phyloP scores from a whole-genome alignment of 805 yeast species.

The Zygosaccharomyces kombuchaensis region DNA sequence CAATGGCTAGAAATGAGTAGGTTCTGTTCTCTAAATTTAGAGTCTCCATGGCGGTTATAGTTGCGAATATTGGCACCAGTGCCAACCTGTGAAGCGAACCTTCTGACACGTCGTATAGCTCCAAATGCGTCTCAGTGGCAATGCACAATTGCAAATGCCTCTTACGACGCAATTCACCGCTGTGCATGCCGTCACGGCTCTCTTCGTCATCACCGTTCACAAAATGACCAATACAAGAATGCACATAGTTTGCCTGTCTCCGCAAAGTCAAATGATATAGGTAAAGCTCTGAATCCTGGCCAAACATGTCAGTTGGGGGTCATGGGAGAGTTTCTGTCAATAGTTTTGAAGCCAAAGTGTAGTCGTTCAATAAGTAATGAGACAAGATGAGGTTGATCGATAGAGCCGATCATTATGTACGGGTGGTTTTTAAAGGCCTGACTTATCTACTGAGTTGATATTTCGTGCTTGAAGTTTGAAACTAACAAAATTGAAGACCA shows the following conservation, averaged over 20 bases:
- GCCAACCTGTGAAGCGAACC: constrained; percentile 49
- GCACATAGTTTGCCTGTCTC: constrained; percentile 49
- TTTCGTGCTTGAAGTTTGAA: too few relatives aligned
- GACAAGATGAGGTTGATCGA: not conserved
- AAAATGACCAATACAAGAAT: constrained; percentile 67
- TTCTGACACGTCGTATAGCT: constrained; percentile 42
- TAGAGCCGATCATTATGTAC: too few relatives aligned
- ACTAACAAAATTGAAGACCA: too few relatives aligned
- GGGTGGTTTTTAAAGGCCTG: too few relatives aligned
- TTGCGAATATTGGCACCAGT: constrained; percentile 51
- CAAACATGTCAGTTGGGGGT: constrained; percentile 13
- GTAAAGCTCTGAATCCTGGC: constrained; percentile 32
- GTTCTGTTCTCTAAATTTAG: constrained; percentile 51
- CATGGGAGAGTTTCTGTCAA: not conserved
- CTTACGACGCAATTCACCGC: constrained; percentile 4
- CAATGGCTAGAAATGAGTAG: constrained; percentile 56
- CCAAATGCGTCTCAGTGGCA: constrained; percentile 32
- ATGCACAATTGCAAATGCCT: constrained; percentile 29
- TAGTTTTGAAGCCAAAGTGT: not conserved
- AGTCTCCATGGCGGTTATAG: constrained; percentile 49
- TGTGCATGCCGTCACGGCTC: not conserved
- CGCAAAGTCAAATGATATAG: constrained; percentile 72
- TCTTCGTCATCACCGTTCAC: constrained; percentile 31
- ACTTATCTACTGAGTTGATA: too few relatives aligned
- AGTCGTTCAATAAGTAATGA: not conserved